phyloP scores from a whole-genome alignment of 306 rosid species.

The Senna tora region DNA sequence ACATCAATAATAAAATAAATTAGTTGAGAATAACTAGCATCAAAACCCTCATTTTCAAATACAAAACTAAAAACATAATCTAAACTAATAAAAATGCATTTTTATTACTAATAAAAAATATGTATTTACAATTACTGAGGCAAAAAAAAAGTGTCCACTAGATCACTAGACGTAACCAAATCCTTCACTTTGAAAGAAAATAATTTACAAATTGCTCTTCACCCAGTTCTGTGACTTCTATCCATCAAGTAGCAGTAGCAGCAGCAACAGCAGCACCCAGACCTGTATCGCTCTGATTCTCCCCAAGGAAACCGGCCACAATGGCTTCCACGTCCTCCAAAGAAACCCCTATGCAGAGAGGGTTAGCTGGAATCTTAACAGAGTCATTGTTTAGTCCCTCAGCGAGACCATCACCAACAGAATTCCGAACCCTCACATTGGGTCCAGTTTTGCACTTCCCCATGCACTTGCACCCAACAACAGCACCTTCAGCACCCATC shows the following conservation, averaged over 20 bases:
- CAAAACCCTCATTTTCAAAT: neutral
- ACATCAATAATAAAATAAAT: too few relatives aligned
- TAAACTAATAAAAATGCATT: neutral
- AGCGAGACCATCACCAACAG: slow-evolving; percentile 35
- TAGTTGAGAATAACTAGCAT: neutral
- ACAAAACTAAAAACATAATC: neutral
- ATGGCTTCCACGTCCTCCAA: slow-evolving; percentile 74
- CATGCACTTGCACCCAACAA: slow-evolving; percentile 86
- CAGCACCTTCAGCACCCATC: slow-evolving; percentile 63
- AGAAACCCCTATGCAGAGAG: slow-evolving; percentile 74
- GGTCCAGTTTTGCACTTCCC: slow-evolving; percentile 92
- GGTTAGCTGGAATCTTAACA: slow-evolving; percentile 52
- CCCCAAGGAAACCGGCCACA: slow-evolving; percentile 60
- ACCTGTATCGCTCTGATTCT: slow-evolving; percentile 36
- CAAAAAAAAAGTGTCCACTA: neutral
- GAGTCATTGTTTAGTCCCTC: slow-evolving; percentile 47
- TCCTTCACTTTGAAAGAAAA: neutral
- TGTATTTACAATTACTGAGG: neutral
- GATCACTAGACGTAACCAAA: neutral
- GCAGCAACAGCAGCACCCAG: slow-evolving; percentile 39
- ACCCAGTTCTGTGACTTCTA: neutral
- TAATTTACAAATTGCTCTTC: neutral
- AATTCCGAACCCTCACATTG: slow-evolving; percentile 66
- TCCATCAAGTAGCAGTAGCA: slow-evolving; percentile 12
- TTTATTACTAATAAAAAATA: neutral